phyloP scores from a whole-genome alignment of 2,329 filamentous ascomycete species.

The Ilyonectria sp. region DNA sequence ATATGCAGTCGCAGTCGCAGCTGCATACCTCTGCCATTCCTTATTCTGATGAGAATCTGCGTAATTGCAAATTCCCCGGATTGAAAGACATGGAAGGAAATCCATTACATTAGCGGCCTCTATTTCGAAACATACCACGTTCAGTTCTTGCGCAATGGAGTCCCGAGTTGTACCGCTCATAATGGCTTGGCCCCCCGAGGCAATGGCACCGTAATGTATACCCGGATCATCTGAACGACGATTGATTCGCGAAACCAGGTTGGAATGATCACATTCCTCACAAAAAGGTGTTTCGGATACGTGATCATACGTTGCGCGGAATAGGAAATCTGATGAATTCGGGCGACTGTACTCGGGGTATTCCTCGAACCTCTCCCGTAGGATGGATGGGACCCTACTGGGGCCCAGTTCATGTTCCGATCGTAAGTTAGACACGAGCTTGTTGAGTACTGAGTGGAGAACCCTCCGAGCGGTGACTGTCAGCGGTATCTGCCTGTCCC shows the following conservation, averaged over 20 bases:
- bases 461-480: background rate
- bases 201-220: background rate
- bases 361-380: background rate
- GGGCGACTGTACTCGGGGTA: background rate
- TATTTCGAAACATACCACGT: background rate
- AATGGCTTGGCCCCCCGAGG: background rate
- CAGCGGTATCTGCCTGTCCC: background rate
- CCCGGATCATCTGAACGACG: background rate
- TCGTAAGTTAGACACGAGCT: conserved; percentile 29
- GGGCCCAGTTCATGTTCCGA: conserved; percentile 9
- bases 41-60: background rate
- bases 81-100: background rate
- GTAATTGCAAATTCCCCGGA: background rate
- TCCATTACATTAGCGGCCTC: background rate
- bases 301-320: background rate
- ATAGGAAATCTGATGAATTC: background rate
- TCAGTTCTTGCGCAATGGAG: background rate
- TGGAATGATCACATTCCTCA: background rate
- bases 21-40: background rate
- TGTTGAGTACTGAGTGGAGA: background rate
- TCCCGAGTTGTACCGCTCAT: background rate
- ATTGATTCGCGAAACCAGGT: background rate
- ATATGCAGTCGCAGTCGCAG: background rate
- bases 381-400: background rate
- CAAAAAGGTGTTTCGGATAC: background rate